phyloP scores from a whole-genome alignment of 2,329 filamentous ascomycete species.

The Fusarium lateritium region DNA sequence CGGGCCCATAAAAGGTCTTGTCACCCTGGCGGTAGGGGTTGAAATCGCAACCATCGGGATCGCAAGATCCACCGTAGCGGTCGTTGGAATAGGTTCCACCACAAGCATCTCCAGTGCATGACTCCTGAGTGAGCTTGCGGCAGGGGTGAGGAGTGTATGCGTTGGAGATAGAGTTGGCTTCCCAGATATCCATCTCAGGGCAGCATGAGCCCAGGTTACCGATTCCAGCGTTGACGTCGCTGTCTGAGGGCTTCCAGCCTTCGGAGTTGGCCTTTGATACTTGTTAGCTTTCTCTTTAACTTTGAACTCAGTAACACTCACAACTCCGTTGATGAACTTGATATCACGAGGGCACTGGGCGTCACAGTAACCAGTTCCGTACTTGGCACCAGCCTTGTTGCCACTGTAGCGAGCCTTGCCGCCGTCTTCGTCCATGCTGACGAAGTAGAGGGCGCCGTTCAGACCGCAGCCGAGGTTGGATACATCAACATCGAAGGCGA shows the following conservation, averaged over 20 bases:
- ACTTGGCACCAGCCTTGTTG: conserved; percentile 70
- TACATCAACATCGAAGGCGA: conserved; percentile 81
- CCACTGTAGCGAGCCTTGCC: conserved; percentile 64
- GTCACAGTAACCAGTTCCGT: conserved; percentile 71
- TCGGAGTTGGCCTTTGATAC: conserved; percentile 63
- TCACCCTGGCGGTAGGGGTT: conserved; percentile 78
- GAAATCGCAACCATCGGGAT: conserved; percentile 80
- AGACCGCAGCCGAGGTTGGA: conserved; percentile 78
- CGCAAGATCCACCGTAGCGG: conserved; percentile 75
- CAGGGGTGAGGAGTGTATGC: conserved; percentile 78
- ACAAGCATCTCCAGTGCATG: conserved; percentile 66
- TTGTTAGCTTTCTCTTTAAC: conserved; percentile 49
- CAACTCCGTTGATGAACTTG: conserved; percentile 70
- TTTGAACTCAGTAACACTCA: conserved; percentile 43
- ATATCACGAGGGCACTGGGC: conserved; percentile 68
- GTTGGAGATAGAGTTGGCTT: conserved; percentile 76
- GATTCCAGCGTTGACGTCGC: conserved; percentile 69
- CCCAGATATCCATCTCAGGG: conserved; percentile 75
- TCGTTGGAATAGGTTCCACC: conserved; percentile 67
- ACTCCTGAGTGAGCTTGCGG: conserved; percentile 62
- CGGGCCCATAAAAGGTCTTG: conserved; percentile 72
- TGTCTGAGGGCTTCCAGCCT: conserved; percentile 65
- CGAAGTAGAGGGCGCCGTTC: conserved; percentile 80
- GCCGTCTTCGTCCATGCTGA: conserved; percentile 72
- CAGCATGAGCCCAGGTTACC: conserved; percentile 70